phyloP scores from a whole-genome alignment of 2,329 filamentous ascomycete genomes.

The Trichoderma atrobrunneum region DNA sequence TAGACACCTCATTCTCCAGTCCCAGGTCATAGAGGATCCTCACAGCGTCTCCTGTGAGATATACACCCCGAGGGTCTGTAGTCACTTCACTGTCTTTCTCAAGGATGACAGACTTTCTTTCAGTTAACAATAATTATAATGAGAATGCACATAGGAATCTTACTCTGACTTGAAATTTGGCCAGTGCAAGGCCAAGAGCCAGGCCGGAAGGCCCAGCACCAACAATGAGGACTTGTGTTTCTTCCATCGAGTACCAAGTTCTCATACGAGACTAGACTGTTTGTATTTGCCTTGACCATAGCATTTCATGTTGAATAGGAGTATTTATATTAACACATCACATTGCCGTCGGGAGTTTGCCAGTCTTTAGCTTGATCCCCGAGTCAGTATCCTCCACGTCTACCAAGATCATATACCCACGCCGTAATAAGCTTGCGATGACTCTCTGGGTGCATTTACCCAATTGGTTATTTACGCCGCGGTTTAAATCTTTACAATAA shows the following conservation, averaged over 20 bases:
- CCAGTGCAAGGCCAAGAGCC: neutral
- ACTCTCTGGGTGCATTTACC: no score
- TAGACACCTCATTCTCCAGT: neutral
- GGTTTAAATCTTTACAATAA: neutral
- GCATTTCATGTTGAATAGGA: neutral
- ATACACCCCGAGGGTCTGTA: slow-evolving; percentile 18
- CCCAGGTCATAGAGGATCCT: slow-evolving; percentile 16
- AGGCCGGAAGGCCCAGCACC: neutral
- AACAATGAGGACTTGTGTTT: neutral
- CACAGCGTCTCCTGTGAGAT: slow-evolving; percentile 19
- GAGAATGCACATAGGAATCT: neutral
- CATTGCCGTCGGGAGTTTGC: neutral
- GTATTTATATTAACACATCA: neutral
- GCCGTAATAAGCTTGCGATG: no score
- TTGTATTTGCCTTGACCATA: neutral
- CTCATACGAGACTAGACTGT: neutral
- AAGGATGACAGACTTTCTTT: neutral
- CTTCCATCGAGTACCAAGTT: neutral
- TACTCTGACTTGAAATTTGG: neutral
- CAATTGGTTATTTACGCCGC: neutral
- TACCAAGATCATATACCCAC: neutral
- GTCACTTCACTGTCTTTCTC: neutral
- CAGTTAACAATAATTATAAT: neutral
- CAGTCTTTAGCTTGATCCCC: neutral
- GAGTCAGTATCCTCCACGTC: neutral